phyloP scores from a whole-genome alignment of 345 rosid genomes.

The Citrus glauca region DNA sequence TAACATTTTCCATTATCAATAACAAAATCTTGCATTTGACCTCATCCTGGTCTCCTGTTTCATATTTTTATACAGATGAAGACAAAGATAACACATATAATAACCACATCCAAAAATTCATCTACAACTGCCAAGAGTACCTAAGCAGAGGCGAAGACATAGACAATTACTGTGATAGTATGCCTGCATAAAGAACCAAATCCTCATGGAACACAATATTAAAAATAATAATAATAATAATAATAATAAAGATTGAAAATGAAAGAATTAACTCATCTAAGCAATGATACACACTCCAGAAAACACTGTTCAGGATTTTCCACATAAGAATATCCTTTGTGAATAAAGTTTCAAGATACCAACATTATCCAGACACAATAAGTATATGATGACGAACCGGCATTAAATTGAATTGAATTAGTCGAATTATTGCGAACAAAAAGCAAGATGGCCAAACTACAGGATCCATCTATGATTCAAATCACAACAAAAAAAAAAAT shows the following conservation, averaged over 20 bases:
- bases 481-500: background rate
- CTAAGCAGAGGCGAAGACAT: background rate
- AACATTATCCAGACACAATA: background rate
- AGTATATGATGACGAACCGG: background rate
- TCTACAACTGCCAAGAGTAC: conserved; percentile 2
- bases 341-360: background rate
- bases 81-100: background rate
- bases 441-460: background rate
- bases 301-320: background rate
- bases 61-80: conserved; percentile 14
- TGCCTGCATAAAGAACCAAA: background rate
- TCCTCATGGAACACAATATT: background rate
- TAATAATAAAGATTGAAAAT: background rate
- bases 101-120: background rate
- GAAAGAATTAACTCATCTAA: background rate
- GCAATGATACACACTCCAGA: background rate
- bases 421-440: background rate
- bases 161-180: background rate
- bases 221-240: background rate
- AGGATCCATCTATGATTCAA: background rate
- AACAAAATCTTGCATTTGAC: conserved; percentile 18
- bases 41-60: conserved; percentile 17
- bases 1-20: conserved; percentile 20
- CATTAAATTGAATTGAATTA: background rate
- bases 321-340: background rate